phyloP scores from a whole-genome alignment of 2,329 filamentous ascomycete species.

The Penicillium sp. region DNA sequence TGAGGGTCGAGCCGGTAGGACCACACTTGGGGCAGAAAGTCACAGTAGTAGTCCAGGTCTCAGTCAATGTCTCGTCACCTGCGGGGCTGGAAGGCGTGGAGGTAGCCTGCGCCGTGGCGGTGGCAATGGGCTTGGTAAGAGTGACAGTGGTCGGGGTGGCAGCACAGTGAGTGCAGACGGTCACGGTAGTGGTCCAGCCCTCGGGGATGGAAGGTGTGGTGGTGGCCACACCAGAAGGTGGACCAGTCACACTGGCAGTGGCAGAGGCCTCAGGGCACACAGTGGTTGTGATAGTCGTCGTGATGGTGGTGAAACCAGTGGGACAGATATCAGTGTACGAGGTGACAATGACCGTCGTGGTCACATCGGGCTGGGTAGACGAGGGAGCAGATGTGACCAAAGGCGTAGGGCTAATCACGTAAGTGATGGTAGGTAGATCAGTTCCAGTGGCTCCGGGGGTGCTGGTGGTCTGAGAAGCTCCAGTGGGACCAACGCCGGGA shows the following conservation, averaged over 20 bases:
- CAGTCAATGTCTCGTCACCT: slow-evolving; percentile 19
- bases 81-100: slow-evolving; percentile 13
- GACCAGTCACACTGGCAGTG: slow-evolving; percentile 33
- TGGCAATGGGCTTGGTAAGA: slow-evolving; percentile 36
- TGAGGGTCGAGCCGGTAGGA: slow-evolving; percentile 25
- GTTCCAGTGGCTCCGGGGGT: slow-evolving; percentile 13
- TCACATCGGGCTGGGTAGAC: slow-evolving; percentile 30
- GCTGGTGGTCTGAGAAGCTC: slow-evolving; percentile 4
- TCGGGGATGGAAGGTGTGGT: slow-evolving; percentile 34
- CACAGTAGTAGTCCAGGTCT: slow-evolving; percentile 24
- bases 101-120: slow-evolving; percentile 15
- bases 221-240: slow-evolving; percentile 22
- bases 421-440: slow-evolving; percentile 11
- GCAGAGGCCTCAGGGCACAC: slow-evolving; percentile 41
- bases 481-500: not conserved
- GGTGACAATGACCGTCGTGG: slow-evolving; percentile 45
- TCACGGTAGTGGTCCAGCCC: slow-evolving; percentile 48
- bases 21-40: slow-evolving; percentile 28
- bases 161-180: slow-evolving; percentile 45
- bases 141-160: slow-evolving; percentile 45
- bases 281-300: slow-evolving; percentile 44
- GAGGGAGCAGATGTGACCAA: slow-evolving; percentile 22
- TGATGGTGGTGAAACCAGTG: slow-evolving; percentile 48
- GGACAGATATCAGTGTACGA: slow-evolving; percentile 49
- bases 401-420: slow-evolving; percentile 15